These are phyloP conservation scores for Nakazawaea laoshanensis DNA, from an alignment of 805 yeast species.

Conservation along the genomic window DNA sequence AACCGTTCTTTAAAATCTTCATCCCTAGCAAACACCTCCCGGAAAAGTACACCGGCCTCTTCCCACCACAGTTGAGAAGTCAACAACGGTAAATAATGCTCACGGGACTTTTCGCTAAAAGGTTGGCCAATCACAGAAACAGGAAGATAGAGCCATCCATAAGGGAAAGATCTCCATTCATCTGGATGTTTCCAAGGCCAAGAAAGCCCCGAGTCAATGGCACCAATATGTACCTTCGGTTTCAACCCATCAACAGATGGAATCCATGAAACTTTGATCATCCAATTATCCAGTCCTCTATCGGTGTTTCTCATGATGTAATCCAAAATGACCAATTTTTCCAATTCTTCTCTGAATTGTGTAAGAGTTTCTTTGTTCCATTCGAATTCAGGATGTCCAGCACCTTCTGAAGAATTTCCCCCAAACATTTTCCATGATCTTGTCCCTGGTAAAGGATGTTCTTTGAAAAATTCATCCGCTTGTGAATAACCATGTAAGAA, in stretches of 20 bases:
- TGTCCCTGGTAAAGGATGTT: constrained; percentile 49
- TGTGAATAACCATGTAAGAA: constrained; percentile 50
- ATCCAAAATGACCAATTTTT: constrained; percentile 62
- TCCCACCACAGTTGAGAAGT: constrained; percentile 70
- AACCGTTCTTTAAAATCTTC: constrained; percentile 54
- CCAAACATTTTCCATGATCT: constrained; percentile 12
- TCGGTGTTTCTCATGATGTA: constrained; percentile 72
- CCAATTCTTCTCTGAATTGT: constrained; percentile 54
- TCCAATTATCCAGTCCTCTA: constrained; percentile 71
- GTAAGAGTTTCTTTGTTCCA: constrained; percentile 45
- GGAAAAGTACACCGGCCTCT: constrained; percentile 37
- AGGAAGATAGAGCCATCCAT: constrained; percentile 71
- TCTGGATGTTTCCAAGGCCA: constrained; percentile 82
- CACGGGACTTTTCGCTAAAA: constrained; percentile 45
- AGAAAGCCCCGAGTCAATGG: constrained; percentile 68
- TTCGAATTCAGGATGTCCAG: constrained; percentile 21
- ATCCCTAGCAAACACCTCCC: constrained; percentile 44
- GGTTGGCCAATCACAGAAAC: constrained; percentile 58
- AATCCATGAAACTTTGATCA: constrained; percentile 50
- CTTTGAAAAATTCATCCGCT: constrained; percentile 50
- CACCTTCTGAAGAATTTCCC: not conserved
- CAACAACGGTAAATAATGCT: constrained; percentile 47
- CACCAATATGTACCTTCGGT: constrained; percentile 49
- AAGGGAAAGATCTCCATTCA: constrained; percentile 74
- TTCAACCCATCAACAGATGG: constrained; percentile 13